Base-by-base conservation (phyloP, 2,329 filamentous ascomycete species). In the Botrytis medusae region DNA sequence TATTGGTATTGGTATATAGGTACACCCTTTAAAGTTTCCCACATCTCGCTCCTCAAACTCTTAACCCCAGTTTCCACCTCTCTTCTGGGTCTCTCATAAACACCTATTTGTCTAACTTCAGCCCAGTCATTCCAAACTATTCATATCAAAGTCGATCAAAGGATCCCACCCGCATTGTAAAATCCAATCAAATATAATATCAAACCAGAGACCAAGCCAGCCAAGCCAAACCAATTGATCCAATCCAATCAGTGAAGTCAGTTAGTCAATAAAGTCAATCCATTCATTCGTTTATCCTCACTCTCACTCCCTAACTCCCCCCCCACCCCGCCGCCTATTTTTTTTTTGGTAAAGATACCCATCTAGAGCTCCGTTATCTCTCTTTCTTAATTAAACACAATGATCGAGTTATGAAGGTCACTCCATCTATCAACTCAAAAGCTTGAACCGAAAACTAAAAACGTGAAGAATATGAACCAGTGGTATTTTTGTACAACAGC, bases 231-330 rank as follows among this genome's bases (percentile, higher is more conserved):
- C 61, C 70, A 67, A 72, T 69, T 54, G 67, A 69, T 57, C 46
- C 65, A 42, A 59, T 69, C 67, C 67, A 71, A 72, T 72, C 71
- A 69, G 62, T 72, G 20, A 72, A 40, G 51, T 72, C 62, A 72
- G 54, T 72, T 51, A 72, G 63, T 72, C 71, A 72, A 68, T 72
- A 72, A 61, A 48, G 51, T 68, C 62, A 61, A 72, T 72, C 71
- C 62, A 68, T 57, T 57, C 62, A 68, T 64, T 72, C 71, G 37
- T 68, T 32, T 72, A 40, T 68, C 51, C 51, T 72, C 71, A n/a
- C 40, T 42, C 14, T 16, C 32, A 42, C 40, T n/a, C 34, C 46
- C 32, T 20, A 40, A 14, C 61, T 25, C 20, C 61, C 29, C 51
- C 32, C 40, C 16, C 25, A 40, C 25, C 25, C 34, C 40, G 8